phyloP scores from a whole-genome alignment of 2,329 filamentous ascomycete species.

The Hymenoscyphus occultus region DNA sequence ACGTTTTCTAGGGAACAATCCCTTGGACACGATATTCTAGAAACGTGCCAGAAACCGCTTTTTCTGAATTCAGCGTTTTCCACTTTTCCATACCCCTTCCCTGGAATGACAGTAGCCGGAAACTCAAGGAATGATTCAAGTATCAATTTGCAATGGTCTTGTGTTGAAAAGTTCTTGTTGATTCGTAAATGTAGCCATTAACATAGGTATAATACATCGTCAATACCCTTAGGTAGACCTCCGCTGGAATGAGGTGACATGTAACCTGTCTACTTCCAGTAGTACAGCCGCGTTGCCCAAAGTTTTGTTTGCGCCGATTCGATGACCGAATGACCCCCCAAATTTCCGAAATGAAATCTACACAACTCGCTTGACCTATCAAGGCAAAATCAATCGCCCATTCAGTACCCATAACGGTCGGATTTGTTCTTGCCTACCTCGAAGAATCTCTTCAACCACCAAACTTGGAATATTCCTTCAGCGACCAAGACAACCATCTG shows the following conservation, averaged over 20 bases:
- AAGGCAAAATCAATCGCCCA: constrained; percentile 32
- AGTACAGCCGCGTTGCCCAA: not conserved
- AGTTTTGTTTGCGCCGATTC: constrained; percentile 28
- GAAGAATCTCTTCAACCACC: constrained; percentile 99
- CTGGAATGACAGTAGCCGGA: not conserved
- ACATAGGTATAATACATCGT: constrained; percentile 3
- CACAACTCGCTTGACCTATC: constrained; percentile 61
- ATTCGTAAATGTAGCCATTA: constrained; percentile 2
- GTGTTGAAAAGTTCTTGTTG: not conserved
- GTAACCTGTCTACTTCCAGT: not conserved
- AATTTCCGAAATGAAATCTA: constrained; percentile 35
- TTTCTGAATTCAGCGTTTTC: not conserved
- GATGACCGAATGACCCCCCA: constrained; percentile 18
- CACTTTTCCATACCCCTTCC: not conserved
- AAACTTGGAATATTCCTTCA: constrained; percentile 96
- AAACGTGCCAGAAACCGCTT: too few relatives aligned
- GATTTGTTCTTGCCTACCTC: constrained; percentile 55
- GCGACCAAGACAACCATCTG: constrained; percentile 85
- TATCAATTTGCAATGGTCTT: not conserved
- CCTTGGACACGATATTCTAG: too few relatives aligned
- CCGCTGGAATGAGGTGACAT: constrained; percentile 1
- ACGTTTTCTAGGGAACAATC: too few relatives aligned
- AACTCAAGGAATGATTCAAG: not conserved
- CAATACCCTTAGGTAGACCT: not conserved
- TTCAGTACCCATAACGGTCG: constrained; percentile 33